Percentiles rank a stretch among this genome's conserved stretches.
phyloP scores from a whole-genome alignment of 2,329 filamentous ascomycete genomes.

The Fusarium sp. region DNA sequence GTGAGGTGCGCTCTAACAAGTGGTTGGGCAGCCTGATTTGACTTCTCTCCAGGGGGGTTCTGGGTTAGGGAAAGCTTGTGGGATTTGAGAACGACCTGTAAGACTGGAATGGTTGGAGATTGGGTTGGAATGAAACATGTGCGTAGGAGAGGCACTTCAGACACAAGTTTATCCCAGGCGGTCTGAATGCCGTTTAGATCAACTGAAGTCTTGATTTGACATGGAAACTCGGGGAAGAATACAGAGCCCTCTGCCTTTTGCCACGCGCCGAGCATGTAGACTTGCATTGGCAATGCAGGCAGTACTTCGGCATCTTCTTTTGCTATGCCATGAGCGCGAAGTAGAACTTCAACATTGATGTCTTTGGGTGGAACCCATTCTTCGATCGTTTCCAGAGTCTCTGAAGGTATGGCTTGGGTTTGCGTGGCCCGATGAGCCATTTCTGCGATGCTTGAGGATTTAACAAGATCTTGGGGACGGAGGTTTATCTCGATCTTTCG shows the following conservation, averaged over 20 bases:
- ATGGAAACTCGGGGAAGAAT: conserved; percentile 81
- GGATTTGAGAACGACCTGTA: conserved; percentile 69
- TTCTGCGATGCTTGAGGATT: conserved; percentile 70
- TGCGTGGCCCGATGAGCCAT: conserved; percentile 62
- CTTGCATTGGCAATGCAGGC: conserved; percentile 80
- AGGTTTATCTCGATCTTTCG: conserved; percentile 72
- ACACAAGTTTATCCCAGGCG: conserved; percentile 72
- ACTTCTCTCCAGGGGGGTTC: not conserved
- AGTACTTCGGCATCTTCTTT: conserved; percentile 67
- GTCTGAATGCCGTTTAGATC: conserved; percentile 56
- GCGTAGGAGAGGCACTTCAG: conserved; percentile 72
- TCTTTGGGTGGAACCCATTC: conserved; percentile 49
- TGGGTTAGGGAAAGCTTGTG: conserved; percentile 14
- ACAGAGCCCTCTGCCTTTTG: conserved; percentile 72
- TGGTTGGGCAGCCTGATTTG: conserved; percentile 2
- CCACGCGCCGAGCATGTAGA: conserved; percentile 85
- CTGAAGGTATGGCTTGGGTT: not conserved
- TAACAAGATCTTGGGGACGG: conserved; percentile 77
- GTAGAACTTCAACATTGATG: conserved; percentile 54
- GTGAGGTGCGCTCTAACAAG: conserved; percentile 23
- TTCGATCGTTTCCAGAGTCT: conserved; percentile 19
- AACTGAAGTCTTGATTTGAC: conserved; percentile 59
- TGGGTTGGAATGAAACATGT: conserved; percentile 71
- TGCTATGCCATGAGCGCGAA: conserved; percentile 56
- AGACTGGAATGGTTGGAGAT: conserved; percentile 61